Percentiles rank a stretch among this genome's conserved stretches.
phyloP scores from a whole-genome alignment of 768 basidiomycete species.

The Boletus patriciae region DNA sequence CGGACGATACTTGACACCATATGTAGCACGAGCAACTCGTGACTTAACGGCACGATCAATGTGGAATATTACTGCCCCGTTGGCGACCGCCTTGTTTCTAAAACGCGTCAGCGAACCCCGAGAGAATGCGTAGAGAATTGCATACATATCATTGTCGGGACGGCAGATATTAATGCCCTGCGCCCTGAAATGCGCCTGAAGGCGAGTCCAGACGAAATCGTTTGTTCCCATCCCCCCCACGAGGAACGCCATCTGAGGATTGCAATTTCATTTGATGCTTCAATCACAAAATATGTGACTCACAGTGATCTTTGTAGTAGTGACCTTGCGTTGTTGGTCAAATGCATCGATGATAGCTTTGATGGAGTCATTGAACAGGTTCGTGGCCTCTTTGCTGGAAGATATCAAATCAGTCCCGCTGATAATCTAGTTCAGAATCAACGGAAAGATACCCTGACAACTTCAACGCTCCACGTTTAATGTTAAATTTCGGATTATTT shows the following conservation, averaged over 20 bases:
- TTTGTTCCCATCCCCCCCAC: conserved; percentile 12
- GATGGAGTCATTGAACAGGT: conserved; percentile 8
- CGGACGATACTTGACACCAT: neutral
- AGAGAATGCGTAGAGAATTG: neutral
- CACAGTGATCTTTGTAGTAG: neutral
- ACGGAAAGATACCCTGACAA: conserved; percentile 5
- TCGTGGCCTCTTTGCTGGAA: conserved; percentile 5
- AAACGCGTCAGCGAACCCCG: neutral
- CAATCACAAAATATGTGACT: neutral
- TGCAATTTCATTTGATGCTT: neutral
- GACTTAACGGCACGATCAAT: neutral
- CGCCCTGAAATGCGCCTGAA: conserved; percentile 4
- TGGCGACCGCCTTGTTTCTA: conserved; percentile 13
- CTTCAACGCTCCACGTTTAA: conserved; percentile 5
- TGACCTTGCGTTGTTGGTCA: conserved; percentile 3
- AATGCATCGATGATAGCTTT: conserved; percentile 15
- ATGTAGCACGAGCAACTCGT: conserved; percentile 8
- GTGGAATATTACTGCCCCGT: conserved; percentile 7
- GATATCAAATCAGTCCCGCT: neutral
- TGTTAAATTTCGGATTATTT: conserved; percentile 1
- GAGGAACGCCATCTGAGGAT: conserved; percentile 10
- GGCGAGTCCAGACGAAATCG: conserved; percentile 4
- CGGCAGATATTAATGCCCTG: conserved; percentile 3
- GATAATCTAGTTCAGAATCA: neutral
- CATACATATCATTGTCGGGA: conserved; percentile 11